Percentiles rank a stretch among this genome's conserved stretches.
These are phyloP conservation scores for Monascus purpureus DNA, from an alignment of 495 filamentous ascomycete species.

Conservation along the genomic window DNA sequence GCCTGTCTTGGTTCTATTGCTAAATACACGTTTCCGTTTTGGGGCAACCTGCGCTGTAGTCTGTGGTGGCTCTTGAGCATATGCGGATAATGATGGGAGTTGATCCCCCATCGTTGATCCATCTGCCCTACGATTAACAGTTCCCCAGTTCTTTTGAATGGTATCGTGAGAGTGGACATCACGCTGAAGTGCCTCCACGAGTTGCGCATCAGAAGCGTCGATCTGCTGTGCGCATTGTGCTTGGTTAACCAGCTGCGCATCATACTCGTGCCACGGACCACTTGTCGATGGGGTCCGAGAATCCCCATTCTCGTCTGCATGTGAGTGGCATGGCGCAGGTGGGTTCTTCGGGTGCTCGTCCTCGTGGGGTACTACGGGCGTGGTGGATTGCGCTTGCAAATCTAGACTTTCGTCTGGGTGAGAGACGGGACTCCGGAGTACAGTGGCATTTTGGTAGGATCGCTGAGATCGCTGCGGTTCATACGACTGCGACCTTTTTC, in stretches of 20 bases:
- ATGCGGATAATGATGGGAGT: conserved; percentile 18
- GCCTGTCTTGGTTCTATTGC: conserved; percentile 92
- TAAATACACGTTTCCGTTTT: conserved; percentile 80
- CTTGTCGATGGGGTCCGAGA: conserved; percentile 15
- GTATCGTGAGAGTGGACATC: conserved; percentile 29
- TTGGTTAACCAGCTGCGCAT: conserved; percentile 26
- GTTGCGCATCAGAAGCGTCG: conserved; percentile 35
- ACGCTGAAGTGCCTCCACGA: conserved; percentile 37
- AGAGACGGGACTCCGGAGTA: conserved; percentile 9
- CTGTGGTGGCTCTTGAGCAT: conserved; percentile 24
- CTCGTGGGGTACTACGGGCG: conserved; percentile 7
- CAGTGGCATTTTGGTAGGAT: conserved; percentile 3
- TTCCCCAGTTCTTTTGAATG: conserved; percentile 15
- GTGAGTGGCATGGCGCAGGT: conserved; percentile 11
- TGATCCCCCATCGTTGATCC: conserved; percentile 19
- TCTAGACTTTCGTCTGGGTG: conserved; percentile 7
- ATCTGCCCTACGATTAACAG: conserved; percentile 18
- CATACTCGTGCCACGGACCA: conserved; percentile 28
- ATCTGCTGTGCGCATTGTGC: conserved; percentile 33
- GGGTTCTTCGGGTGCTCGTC: conserved; percentile 14
- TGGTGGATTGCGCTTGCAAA: conserved; percentile 3
- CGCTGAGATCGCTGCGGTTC: conserved; percentile 13
- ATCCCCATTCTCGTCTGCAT: conserved; percentile 18
- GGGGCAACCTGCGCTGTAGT: conserved; percentile 49
- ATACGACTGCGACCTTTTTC: conserved; percentile 27